These are phyloP conservation scores for Globisporangium emineosum DNA, from an alignment of 352 stramenopile species.

Conservation along the genomic window DNA sequence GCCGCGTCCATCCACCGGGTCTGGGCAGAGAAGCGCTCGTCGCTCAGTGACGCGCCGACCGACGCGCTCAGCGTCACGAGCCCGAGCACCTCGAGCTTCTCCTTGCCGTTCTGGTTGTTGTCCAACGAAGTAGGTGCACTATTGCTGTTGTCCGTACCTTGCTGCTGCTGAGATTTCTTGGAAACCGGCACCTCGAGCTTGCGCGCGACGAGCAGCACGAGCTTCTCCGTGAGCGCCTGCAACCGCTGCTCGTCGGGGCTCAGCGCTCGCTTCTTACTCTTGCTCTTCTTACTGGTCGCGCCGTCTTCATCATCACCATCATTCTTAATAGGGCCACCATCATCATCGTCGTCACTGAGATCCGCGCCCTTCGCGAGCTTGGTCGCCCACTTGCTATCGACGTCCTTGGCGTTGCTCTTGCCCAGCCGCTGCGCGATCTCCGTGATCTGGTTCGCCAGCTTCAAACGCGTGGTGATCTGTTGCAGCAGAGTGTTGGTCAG, in stretches of 20 bases:
- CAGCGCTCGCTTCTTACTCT: conserved; percentile 41
- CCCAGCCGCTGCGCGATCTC: conserved; percentile 43
- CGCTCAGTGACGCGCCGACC: conserved; percentile 42
- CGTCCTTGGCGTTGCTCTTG: conserved; percentile 22
- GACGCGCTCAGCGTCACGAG: conserved; percentile 57
- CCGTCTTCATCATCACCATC: conserved; percentile 43
- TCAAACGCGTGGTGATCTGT: conserved; percentile 49
- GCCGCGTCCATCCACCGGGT: conserved; percentile 85
- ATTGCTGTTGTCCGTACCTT: background rate
- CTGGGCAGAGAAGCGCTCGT: conserved; percentile 67
- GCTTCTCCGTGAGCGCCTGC: conserved; percentile 64
- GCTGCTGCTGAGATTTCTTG: conserved; percentile 14
- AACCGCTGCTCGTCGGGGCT: conserved; percentile 70
- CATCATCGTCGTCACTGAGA: conserved; percentile 45
- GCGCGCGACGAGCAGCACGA: conserved; percentile 52
- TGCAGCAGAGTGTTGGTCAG: conserved; percentile 29
- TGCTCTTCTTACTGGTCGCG: conserved; percentile 21
- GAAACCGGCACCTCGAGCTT: conserved; percentile 19
- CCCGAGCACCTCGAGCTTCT: conserved; percentile 67
- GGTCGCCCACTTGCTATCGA: conserved; percentile 54
- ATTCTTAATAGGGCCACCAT: conserved; percentile 14
- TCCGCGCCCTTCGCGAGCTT: conserved; percentile 59
- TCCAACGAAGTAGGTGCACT: conserved; percentile 7
- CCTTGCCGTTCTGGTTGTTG: conserved; percentile 34
- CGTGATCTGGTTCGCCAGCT: conserved; percentile 56